A percentile compares a stretch with the other conserved stretches of the same genome.
Conservation (phyloP, 805 yeast species). For the Diddensiella transvaalensis region DNA sequence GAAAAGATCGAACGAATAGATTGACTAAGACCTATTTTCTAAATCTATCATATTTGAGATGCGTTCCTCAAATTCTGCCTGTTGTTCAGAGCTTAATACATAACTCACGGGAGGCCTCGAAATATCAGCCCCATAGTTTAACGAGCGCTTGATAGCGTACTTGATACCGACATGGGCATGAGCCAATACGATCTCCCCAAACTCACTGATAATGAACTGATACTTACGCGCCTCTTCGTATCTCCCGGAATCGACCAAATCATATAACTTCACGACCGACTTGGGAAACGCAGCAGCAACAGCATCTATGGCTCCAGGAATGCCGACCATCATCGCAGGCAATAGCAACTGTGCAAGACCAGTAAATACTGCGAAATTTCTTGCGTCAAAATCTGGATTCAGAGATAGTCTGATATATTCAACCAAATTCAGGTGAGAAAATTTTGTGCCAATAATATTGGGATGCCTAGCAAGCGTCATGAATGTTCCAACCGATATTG, state of each 20-base stretch:
- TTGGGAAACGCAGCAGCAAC: neutral
- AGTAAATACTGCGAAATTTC: neutral
- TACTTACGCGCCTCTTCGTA: neutral
- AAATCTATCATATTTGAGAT: neutral
- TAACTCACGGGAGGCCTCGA: neutral
- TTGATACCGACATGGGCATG: neutral
- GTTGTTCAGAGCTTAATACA: neutral
- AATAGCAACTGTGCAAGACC: neutral
- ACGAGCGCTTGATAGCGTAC: neutral
- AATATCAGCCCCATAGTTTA: neutral
- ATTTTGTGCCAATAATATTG: neutral
- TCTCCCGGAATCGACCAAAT: neutral
- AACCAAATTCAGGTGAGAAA: neutral
- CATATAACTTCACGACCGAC: neutral
- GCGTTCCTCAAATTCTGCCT: neutral
- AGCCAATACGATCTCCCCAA: neutral
- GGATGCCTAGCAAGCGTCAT: neutral
- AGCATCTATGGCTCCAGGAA: neutral
- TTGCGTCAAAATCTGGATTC: neutral
- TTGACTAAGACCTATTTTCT: no score
- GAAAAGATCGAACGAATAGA: no score
- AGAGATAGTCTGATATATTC: neutral
- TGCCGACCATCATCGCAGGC: neutral
- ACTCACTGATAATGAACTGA: neutral
- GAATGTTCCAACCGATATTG: neutral